Percentiles rank a stretch among this genome's conserved stretches.
phyloP scores from a whole-genome alignment of 2,329 filamentous ascomycete species.

The Paecilomyces variotii region DNA sequence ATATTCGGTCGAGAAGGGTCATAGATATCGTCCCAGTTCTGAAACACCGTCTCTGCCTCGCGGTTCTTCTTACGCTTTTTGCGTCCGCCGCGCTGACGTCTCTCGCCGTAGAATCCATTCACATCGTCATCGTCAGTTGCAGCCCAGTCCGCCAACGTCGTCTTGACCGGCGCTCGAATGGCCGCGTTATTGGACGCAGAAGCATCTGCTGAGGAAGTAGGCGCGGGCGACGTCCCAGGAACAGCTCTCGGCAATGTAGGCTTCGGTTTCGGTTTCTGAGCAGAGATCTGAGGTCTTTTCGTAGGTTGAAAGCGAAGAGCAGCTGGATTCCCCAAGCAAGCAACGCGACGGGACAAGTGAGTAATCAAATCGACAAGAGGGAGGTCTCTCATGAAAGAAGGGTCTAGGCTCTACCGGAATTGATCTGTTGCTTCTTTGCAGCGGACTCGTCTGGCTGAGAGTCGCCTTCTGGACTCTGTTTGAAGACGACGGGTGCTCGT shows the following conservation, averaged over 20 bases:
- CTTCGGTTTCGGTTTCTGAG: conserved; percentile 56
- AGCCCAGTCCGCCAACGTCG: conserved; percentile 72
- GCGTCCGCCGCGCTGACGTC: conserved; percentile 67
- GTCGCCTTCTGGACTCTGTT: conserved; percentile 45
- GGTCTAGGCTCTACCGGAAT: conserved; percentile 50
- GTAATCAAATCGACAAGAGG: conserved; percentile 28
- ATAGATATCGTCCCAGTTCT: conserved; percentile 89
- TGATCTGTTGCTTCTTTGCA: conserved; percentile 58
- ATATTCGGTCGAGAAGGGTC: conserved; percentile 76
- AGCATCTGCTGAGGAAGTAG: conserved; percentile 19
- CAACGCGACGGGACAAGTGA: conserved; percentile 37
- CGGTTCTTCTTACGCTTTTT: conserved; percentile 71
- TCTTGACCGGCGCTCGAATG: conserved; percentile 50
- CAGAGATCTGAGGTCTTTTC: conserved; percentile 61
- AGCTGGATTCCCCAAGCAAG: conserved; percentile 33
- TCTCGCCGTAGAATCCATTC: conserved; percentile 57
- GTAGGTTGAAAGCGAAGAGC: conserved; percentile 82
- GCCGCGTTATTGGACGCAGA: conserved; percentile 20
- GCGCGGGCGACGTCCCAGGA: conserved; percentile 10
- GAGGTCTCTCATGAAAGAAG: conserved; percentile 21
- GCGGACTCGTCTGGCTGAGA: conserved; percentile 40
- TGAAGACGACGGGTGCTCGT: conserved; percentile 66
- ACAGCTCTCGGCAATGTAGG: conserved; percentile 46
- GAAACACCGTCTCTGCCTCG: conserved; percentile 47
- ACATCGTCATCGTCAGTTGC: conserved; percentile 72